These are phyloP conservation scores for Neotropicomus parvogracilis DNA, from an alignment of 1,284 basidiomycete genomes.

Conservation along the genomic window DNA sequence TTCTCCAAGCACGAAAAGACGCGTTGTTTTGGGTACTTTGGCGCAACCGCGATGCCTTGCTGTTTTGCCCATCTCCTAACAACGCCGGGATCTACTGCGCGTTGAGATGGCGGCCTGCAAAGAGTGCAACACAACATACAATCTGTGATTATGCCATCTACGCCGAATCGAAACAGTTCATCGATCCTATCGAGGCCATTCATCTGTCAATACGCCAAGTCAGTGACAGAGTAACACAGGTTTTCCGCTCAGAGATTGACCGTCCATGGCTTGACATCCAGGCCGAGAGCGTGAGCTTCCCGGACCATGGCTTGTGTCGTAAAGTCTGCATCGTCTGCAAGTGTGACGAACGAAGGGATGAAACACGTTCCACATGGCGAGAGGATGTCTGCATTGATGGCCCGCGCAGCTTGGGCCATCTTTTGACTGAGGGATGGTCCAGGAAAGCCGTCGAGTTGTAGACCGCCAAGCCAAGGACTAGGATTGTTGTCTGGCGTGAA, in stretches of 20 bases:
- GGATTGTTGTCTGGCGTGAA: slow-evolving; percentile 37
- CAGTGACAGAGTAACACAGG: slow-evolving; percentile 7
- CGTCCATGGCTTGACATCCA: slow-evolving; percentile 71
- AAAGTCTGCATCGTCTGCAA: slow-evolving; percentile 50
- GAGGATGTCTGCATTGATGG: slow-evolving; percentile 63
- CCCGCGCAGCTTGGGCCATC: slow-evolving; percentile 64
- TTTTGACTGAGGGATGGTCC: slow-evolving; percentile 51
- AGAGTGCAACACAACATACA: slow-evolving; percentile 34
- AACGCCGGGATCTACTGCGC: slow-evolving; percentile 44
- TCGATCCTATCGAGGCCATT: slow-evolving; percentile 59
- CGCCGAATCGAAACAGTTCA: slow-evolving; percentile 54
- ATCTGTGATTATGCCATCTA: slow-evolving; percentile 73
- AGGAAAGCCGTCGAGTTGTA: slow-evolving; percentile 53
- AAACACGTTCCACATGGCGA: slow-evolving; percentile 54
- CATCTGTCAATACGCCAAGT: slow-evolving; percentile 37
- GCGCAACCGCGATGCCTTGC: slow-evolving; percentile 47
- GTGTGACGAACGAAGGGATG: slow-evolving; percentile 23
- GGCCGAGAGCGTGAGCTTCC: slow-evolving; percentile 57
- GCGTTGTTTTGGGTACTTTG: slow-evolving; percentile 51
- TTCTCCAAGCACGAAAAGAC: slow-evolving; percentile 56
- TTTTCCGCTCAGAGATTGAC: slow-evolving; percentile 38
- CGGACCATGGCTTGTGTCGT: slow-evolving; percentile 66
- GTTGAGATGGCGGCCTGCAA: slow-evolving; percentile 5
- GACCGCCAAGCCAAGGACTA: slow-evolving; percentile 62
- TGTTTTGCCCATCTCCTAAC: slow-evolving; percentile 53